Percentiles rank a stretch among this genome's conserved stretches.
Evolutionary conservation across 2,329 filamentous ascomycete species (phyloP).

Genomic region (Colletotrichum viniferum): DNA sequence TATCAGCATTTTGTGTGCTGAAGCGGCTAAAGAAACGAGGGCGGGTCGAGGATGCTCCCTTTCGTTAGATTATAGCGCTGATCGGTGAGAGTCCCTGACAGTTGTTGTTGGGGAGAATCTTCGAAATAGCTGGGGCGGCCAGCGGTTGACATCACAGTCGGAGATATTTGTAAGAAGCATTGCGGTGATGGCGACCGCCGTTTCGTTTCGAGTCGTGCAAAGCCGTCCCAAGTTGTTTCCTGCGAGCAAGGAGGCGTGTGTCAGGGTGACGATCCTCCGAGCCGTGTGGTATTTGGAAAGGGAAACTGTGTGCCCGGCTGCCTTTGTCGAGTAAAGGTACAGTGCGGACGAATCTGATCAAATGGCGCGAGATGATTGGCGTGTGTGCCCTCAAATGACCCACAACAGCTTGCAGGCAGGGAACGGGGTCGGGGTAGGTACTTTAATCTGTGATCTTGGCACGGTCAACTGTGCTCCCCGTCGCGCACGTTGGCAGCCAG

Average conservation of each 20-base stretch:
- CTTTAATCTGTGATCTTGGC: slow-evolving; percentile 11
- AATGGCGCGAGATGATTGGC: neutral
- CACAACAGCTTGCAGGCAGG: neutral
- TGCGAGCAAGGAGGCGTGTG: neutral
- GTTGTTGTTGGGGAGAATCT: neutral
- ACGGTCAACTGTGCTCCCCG: neutral
- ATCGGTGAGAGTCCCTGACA: neutral
- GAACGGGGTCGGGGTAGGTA: neutral
- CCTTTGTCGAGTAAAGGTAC: accelerated
- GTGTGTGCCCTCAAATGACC: neutral
- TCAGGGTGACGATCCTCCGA: neutral
- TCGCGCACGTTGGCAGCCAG: neutral
- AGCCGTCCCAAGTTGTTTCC: slow-evolving; percentile 1
- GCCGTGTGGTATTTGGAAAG: neutral
- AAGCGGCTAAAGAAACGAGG: neutral
- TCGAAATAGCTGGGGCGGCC: neutral
- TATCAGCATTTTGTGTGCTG: neutral
- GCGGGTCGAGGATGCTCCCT: neutral
- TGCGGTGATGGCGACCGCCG: neutral
- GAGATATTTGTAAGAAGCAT: neutral
- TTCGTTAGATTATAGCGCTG: neutral
- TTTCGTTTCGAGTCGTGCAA: slow-evolving; percentile 10
- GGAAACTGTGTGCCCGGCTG: neutral
- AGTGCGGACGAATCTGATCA: neutral
- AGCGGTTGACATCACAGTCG: neutral